These are phyloP conservation scores for Syncephalastrum monosporum DNA, from an alignment of 371 early-diverging fungal species.

Conservation along the genomic window DNA sequence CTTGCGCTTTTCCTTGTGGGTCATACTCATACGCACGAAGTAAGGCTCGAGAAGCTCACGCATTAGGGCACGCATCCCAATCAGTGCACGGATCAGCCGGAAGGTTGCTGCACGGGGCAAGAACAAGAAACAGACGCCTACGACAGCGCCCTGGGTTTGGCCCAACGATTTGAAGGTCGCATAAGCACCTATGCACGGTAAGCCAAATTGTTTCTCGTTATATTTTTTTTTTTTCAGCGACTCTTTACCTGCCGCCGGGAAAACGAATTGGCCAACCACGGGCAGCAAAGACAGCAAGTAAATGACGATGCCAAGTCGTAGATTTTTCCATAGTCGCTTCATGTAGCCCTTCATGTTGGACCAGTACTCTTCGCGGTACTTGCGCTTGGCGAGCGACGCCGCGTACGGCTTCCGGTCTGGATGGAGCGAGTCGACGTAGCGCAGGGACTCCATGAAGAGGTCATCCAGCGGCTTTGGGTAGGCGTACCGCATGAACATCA, in stretches of 20 bases:
- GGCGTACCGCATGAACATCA: slow-evolving; percentile 62
- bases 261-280: slow-evolving; percentile 53
- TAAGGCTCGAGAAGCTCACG: slow-evolving; percentile 69
- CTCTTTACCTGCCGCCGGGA: slow-evolving; percentile 54
- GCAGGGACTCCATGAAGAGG: slow-evolving; percentile 60
- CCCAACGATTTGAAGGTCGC: slow-evolving; percentile 44
- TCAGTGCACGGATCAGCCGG: slow-evolving; percentile 51
- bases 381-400: slow-evolving; percentile 34
- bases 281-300: slow-evolving; percentile 55
- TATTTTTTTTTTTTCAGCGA: not conserved
- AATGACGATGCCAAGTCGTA: slow-evolving; percentile 44
- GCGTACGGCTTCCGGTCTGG: slow-evolving; percentile 51
- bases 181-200: slow-evolving; percentile 35
- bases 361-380: slow-evolving; percentile 52
- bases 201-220: not conserved
- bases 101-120: slow-evolving; percentile 42
- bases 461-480: slow-evolving; percentile 67
- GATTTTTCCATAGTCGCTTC: slow-evolving; percentile 49
- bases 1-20: slow-evolving; percentile 45
- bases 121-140: slow-evolving; percentile 48
- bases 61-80: slow-evolving; percentile 61
- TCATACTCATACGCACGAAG: slow-evolving; percentile 59
- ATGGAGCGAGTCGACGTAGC: slow-evolving; percentile 42
- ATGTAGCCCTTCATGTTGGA: slow-evolving; percentile 49
- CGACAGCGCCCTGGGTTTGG: slow-evolving; percentile 40